Conservation (phyloP, 768 basidiomycete species). For the Leucogyrophana mollusca region DNA sequence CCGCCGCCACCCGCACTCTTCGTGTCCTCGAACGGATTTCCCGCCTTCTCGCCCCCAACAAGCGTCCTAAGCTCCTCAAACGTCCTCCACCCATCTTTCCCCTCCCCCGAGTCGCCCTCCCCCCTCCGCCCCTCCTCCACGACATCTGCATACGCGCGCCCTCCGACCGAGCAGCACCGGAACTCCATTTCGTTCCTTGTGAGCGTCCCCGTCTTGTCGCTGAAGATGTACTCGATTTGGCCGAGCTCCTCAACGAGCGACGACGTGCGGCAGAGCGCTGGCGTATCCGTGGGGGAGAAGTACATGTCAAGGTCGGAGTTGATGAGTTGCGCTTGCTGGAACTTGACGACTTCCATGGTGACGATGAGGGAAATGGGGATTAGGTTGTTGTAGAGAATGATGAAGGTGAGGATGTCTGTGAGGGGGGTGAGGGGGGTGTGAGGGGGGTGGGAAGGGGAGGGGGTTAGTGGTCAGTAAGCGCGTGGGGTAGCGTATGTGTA, state of each 20-base stretch:
- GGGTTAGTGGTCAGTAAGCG: no score
- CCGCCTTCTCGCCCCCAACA: constrained; percentile 38
- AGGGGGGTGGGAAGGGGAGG: neutral
- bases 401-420: constrained; percentile 93
- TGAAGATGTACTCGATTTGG: constrained; percentile 96
- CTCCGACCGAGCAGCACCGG: constrained; percentile 83
- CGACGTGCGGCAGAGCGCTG: constrained; percentile 96
- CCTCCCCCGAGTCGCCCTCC: constrained; percentile 52
- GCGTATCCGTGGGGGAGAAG: constrained; percentile 90
- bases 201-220: constrained; percentile 92
- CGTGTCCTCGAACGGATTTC: constrained; percentile 55
- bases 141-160: constrained; percentile 83
- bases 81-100: constrained; percentile 65
- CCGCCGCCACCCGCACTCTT: constrained; percentile 19
- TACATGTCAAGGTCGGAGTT: constrained; percentile 99
- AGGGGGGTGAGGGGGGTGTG: constrained; percentile 10
- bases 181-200: constrained; percentile 99
- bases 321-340: constrained; percentile 95
- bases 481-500: no score
- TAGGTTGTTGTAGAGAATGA: constrained; percentile 98
- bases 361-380: constrained; percentile 99
- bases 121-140: constrained; percentile 86
- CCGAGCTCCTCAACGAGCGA: constrained; percentile 98
- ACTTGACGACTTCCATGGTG: constrained; percentile 99
- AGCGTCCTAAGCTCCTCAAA: constrained; percentile 70